phyloP scores from a whole-genome alignment of 345 rosid species.

The Linum usitatissimum region DNA sequence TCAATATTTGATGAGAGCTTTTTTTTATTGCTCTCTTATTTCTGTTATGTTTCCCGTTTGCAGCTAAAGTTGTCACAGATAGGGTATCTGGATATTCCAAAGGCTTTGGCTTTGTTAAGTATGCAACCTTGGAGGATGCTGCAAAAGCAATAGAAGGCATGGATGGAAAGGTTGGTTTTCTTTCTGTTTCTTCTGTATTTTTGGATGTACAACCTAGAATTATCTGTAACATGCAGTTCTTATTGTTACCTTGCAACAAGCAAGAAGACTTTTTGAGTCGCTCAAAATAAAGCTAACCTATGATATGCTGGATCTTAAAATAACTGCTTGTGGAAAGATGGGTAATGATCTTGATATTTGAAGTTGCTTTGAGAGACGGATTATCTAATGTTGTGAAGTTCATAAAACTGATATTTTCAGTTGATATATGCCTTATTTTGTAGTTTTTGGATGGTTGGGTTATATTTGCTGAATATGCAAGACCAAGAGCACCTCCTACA shows the following conservation, averaged over 20 bases:
- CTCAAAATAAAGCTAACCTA: too few species aligned
- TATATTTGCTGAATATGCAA: conserved; percentile 66
- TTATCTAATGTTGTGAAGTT: too few species aligned
- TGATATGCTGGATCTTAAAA: too few species aligned
- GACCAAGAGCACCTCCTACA: conserved; percentile 30
- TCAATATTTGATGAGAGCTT: neutral
- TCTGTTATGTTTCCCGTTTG: conserved; percentile 6
- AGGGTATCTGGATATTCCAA: conserved; percentile 72
- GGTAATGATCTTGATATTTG: too few species aligned
- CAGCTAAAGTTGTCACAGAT: conserved; percentile 79
- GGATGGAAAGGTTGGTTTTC: conserved; percentile 72
- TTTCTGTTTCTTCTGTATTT: too few species aligned
- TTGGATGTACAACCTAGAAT: too few species aligned
- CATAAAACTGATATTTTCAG: too few species aligned
- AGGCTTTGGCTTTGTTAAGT: conserved; percentile 90
- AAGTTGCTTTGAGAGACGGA: too few species aligned
- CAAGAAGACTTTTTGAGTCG: too few species aligned
- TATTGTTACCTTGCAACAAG: too few species aligned
- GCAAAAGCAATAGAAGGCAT: conserved; percentile 72
- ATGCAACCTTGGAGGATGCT: conserved; percentile 68
- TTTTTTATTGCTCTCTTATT: conserved; percentile 8
- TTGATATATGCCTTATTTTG: conserved; percentile 2
- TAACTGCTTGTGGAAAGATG: too few species aligned
- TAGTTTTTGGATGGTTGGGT: conserved; percentile 79
- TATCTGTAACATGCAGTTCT: too few species aligned